Conservation (phyloP, 2,329 filamentous ascomycete genomes). For the Talaromyces funiculosus region DNA sequence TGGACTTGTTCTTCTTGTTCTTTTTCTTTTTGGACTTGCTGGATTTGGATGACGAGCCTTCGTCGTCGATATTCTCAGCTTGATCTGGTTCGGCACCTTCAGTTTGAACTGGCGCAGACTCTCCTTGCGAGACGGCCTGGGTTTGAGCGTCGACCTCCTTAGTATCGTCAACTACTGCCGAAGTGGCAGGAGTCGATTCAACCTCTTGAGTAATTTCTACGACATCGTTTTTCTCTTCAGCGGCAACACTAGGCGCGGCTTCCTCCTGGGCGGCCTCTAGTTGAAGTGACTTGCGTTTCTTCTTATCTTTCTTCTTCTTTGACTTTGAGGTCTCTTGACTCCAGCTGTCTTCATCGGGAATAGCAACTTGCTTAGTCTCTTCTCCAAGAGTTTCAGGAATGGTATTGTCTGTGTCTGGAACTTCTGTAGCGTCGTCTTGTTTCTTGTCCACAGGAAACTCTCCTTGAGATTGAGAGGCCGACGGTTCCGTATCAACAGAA, state of each 20-base stretch:
- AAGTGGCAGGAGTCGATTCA: background rate
- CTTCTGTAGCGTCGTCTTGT: background rate
- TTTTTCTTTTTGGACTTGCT: slow-evolving; percentile 24
- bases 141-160: background rate
- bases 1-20: slow-evolving; percentile 37
- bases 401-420: background rate
- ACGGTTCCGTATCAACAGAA: background rate
- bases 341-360: background rate
- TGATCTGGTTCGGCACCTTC: background rate
- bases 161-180: background rate
- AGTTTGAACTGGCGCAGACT: background rate
- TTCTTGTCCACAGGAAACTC: background rate
- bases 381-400: background rate
- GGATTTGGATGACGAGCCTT: background rate
- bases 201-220: background rate
- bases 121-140: background rate
- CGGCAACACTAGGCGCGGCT: background rate
- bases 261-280: slow-evolving; percentile 2
- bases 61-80: background rate
- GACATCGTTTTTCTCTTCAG: background rate
- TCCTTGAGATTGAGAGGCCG: background rate
- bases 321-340: slow-evolving; percentile 16
- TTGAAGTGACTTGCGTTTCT: slow-evolving; percentile 24
- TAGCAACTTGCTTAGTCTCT: background rate
- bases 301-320: slow-evolving; percentile 34